These are phyloP conservation scores for Eucalyptus sp. DNA, from an alignment of 345 rosid species.

Conservation along the genomic window DNA sequence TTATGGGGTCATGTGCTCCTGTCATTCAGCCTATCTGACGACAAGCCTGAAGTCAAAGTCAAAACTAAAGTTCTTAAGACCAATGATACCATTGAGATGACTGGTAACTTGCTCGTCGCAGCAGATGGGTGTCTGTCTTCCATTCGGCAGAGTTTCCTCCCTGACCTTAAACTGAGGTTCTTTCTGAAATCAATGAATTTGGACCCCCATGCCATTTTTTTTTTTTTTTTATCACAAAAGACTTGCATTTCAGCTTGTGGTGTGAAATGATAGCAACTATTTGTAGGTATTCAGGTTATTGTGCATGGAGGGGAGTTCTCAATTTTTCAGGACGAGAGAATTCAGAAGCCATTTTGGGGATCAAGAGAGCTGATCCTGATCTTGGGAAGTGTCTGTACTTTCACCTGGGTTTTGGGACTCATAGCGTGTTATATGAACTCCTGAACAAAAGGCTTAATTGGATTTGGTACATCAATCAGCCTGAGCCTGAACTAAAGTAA, in stretches of 20 bases:
- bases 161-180: conserved; percentile 57
- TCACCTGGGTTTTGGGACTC: conserved; percentile 31
- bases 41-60: conserved; percentile 27
- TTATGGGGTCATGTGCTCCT: conserved; percentile 50
- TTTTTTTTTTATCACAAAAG: not conserved
- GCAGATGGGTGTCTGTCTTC: conserved; percentile 74
- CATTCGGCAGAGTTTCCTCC: conserved; percentile 46
- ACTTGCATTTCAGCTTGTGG: not conserved
- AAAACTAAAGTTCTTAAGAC: conserved; percentile 32
- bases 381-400: conserved; percentile 69
- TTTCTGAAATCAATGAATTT: not conserved
- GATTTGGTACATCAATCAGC: conserved; percentile 71
- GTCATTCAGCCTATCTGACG: conserved; percentile 38
- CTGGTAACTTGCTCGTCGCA: conserved; percentile 61
- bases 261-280: not conserved
- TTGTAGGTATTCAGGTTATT: conserved; percentile 68
- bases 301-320: conserved; percentile 78
- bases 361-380: conserved; percentile 40
- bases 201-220: not conserved
- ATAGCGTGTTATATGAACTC: conserved; percentile 51
- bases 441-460: conserved; percentile 48
- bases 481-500: conserved; percentile 48
- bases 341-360: conserved; percentile 23
- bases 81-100: conserved; percentile 27
- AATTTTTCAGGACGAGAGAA: conserved; percentile 44